Conservation (phyloP, 2,329 filamentous ascomycete species). For the Chaetomium globosum region DNA sequence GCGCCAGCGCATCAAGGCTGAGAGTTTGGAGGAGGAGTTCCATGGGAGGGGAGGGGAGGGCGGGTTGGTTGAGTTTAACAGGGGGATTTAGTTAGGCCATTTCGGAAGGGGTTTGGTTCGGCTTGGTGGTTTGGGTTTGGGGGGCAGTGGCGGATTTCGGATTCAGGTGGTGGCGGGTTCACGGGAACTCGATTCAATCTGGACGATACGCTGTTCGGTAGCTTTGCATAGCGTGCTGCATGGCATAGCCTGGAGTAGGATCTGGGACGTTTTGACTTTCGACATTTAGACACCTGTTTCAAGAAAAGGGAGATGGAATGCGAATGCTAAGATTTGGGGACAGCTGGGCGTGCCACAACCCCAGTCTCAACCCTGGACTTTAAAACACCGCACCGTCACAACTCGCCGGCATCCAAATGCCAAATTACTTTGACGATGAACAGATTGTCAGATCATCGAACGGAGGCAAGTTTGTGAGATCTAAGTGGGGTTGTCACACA, state of each 20-base stretch:
- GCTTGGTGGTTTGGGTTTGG: conserved; percentile 1
- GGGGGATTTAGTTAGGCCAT: conserved; percentile 69
- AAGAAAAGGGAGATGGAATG: not conserved
- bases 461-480: not conserved
- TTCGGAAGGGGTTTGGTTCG: not conserved
- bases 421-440: conserved; percentile 1
- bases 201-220: conserved; percentile 4
- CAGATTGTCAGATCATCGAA: not conserved
- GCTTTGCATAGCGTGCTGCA: conserved; percentile 11
- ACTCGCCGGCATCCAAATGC: not conserved
- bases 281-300: not conserved
- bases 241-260: conserved; percentile 12
- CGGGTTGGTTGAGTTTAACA: conserved; percentile 92
- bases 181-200: not conserved
- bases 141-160: not conserved
- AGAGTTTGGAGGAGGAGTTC: conserved; percentile 82
- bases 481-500: not conserved
- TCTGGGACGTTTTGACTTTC: not conserved
- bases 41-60: conserved; percentile 75
- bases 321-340: not conserved
- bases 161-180: not conserved
- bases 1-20: conserved; percentile 76
- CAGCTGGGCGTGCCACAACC: not conserved
- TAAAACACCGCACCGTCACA: too few relatives aligned
- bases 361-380: not conserved